Conservation (phyloP, 164 flowering plant species). For the Litsea cubeba region DNA sequence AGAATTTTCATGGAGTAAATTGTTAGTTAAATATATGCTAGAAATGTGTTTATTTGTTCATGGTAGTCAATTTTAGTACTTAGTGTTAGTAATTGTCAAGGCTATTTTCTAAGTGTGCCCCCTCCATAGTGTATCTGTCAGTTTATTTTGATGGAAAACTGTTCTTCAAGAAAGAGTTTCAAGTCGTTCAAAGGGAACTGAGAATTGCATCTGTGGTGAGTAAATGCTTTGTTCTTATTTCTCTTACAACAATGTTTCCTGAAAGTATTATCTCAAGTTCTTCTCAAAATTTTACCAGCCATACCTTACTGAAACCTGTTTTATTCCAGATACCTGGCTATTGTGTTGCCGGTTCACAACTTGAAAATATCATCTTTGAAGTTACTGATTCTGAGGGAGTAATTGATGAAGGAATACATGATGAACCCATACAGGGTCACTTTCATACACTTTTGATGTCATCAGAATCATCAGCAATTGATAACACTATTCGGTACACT, state of each 20-base stretch:
- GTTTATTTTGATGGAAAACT: conserved; percentile 20
- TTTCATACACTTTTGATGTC: conserved; percentile 44
- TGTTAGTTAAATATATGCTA: too few relatives aligned
- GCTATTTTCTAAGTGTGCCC: too few relatives aligned
- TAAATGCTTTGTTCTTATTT: not conserved
- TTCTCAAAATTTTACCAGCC: not conserved
- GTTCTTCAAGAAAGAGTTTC: conserved; percentile 31
- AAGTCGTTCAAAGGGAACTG: conserved; percentile 41
- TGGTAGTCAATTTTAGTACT: too few relatives aligned
- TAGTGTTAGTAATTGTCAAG: too few relatives aligned
- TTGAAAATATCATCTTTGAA: conserved; percentile 47
- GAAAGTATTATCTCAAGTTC: not conserved
- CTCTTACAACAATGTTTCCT: too few relatives aligned
- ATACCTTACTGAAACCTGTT: not conserved
- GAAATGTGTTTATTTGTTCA: too few relatives aligned
- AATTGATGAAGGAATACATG: conserved; percentile 40
- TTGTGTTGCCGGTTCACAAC: conserved; percentile 43
- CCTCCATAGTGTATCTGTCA: conserved; percentile 40
- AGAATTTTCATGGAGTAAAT: too few relatives aligned
- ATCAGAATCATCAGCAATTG: conserved; percentile 19
- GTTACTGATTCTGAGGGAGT: conserved; percentile 45
- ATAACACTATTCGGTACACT: conserved; percentile 29
- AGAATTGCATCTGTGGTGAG: conserved; percentile 40
- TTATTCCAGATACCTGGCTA: conserved; percentile 41
- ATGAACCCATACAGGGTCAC: conserved; percentile 38